Percentiles rank a stretch among this genome's conserved stretches.
phyloP scores from a whole-genome alignment of 2,329 filamentous ascomycete genomes.

The Scortechinia acanthostroma region DNA sequence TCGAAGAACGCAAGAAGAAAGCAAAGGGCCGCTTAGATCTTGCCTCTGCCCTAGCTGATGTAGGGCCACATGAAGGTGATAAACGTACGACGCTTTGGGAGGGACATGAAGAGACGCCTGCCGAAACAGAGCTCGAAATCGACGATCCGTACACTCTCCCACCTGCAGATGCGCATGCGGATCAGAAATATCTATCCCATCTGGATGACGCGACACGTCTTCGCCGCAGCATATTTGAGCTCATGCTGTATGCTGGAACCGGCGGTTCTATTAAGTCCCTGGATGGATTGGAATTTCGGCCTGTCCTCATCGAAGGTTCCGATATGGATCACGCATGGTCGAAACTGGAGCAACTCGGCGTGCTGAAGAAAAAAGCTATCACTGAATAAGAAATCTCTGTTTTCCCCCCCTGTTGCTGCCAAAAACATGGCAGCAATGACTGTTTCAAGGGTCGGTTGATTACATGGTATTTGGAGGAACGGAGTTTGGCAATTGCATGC shows the following conservation, averaged over 20 bases:
- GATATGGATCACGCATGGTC: neutral
- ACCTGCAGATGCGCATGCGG: neutral
- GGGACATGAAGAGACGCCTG: neutral
- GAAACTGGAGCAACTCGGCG: neutral
- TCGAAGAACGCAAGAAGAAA: neutral
- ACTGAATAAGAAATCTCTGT: neutral
- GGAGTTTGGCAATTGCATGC: no score
- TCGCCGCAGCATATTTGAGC: neutral
- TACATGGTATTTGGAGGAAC: no score
- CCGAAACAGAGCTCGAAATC: neutral
- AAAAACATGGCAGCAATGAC: no score
- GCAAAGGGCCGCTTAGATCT: neutral
- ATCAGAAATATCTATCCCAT: neutral
- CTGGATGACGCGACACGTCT: neutral
- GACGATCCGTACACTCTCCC: neutral
- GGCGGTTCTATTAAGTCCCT: neutral
- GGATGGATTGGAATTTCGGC: slow-evolving; percentile 1
- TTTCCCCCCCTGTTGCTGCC: no score
- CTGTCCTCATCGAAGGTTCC: neutral
- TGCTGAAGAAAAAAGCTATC: neutral
- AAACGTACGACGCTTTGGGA: neutral
- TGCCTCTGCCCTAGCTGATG: neutral
- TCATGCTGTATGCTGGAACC: neutral
- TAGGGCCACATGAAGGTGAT: neutral
- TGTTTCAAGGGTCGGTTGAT: no score